Evolutionary conservation across 2,329 filamentous ascomycete species (phyloP).

Genomic region (Fusarium albidum): DNA sequence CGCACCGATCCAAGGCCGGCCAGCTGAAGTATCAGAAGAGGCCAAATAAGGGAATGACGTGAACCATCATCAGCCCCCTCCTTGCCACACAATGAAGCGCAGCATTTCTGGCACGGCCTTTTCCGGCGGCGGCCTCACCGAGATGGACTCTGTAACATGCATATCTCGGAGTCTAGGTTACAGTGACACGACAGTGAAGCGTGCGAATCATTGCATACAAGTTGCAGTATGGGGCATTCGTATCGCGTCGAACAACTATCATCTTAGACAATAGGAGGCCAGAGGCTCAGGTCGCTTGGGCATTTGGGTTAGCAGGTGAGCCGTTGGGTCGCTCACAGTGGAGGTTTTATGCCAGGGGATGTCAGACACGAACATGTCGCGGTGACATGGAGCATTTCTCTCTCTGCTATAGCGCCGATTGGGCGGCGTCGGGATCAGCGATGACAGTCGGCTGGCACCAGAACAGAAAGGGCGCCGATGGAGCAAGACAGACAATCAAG

Average conservation of each 20-base stretch:
- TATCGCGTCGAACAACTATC: constrained; percentile 31
- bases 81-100: constrained; percentile 31
- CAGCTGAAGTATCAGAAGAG: constrained; percentile 54
- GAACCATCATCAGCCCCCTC: constrained; percentile 19
- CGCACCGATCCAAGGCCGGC: constrained; percentile 43
- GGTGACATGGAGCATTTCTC: constrained; percentile 15
- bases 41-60: constrained; percentile 49
- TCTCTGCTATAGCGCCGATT: constrained; percentile 18
- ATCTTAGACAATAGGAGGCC: constrained; percentile 33
- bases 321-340: constrained; percentile 29
- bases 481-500: background rate
- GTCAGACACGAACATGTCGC: constrained; percentile 12
- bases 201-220: constrained; percentile 33
- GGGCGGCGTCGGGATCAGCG: constrained; percentile 6
- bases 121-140: constrained; percentile 34
- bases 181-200: constrained; percentile 26
- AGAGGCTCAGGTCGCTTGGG: constrained; percentile 18
- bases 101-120: constrained; percentile 35
- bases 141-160: constrained; percentile 35
- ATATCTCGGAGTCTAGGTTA: constrained; percentile 34
- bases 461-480: constrained; percentile 1
- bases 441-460: constrained; percentile 12
- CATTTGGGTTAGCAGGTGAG: constrained; percentile 31
- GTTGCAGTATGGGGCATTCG: constrained; percentile 35
- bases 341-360: constrained; percentile 19